These are phyloP conservation scores for Chrysanthemum lavandulifolium DNA, from an alignment of 129 eudicot species.

Conservation along the genomic window DNA sequence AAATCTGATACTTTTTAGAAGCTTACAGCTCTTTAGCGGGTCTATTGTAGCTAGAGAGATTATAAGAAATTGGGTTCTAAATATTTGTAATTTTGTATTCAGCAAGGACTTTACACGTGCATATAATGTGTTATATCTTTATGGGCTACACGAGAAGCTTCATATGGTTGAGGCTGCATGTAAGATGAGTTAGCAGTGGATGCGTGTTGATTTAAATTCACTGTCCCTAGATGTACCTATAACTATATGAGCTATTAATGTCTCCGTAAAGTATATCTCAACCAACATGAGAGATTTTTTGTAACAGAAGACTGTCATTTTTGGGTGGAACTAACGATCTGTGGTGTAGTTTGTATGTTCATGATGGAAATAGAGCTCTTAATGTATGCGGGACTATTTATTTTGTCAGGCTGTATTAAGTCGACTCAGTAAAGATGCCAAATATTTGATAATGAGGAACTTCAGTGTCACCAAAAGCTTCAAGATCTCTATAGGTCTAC, in stretches of 20 bases:
- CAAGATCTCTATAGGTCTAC: slow-evolving; percentile 76
- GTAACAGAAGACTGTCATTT: background rate
- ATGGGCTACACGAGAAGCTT: background rate
- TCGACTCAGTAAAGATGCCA: slow-evolving; percentile 72
- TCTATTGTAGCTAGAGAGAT: slow-evolving; percentile 6
- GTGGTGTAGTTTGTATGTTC: background rate
- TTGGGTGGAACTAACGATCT: slow-evolving; percentile 4
- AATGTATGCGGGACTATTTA: background rate
- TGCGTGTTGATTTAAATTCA: too few species aligned
- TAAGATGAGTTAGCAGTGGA: background rate
- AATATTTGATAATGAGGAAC: slow-evolving; percentile 56
- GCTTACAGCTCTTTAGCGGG: background rate
- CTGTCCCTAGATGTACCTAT: too few species aligned
- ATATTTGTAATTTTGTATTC: background rate
- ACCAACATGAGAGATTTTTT: background rate
- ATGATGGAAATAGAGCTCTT: slow-evolving; percentile 1
- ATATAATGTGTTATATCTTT: background rate
- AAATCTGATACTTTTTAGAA: background rate
- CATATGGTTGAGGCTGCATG: background rate
- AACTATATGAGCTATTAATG: too few species aligned
- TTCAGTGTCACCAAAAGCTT: slow-evolving; percentile 54
- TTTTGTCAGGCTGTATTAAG: slow-evolving; percentile 67
- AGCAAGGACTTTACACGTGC: background rate
- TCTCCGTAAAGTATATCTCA: background rate
- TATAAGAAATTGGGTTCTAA: background rate